Base-by-base conservation (phyloP, 2,329 filamentous ascomycete genomes). In the Cladosporium oxysporum region DNA sequence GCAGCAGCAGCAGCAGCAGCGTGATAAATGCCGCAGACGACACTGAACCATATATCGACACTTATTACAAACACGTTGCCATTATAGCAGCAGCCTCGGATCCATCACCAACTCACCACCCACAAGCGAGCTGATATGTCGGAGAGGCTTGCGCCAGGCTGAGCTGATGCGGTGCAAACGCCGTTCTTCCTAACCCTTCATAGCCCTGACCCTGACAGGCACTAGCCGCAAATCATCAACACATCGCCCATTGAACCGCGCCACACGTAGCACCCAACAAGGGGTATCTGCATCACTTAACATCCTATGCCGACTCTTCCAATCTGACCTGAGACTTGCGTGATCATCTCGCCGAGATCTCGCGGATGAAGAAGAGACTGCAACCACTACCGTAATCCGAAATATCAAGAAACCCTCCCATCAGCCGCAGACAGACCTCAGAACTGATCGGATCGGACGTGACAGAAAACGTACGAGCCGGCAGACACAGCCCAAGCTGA, bases 41-140 rank as follows among this genome's bases (percentile, higher is more conserved):
- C 23, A 26, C 23, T 26, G 23, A 26, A 26, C 23, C 23, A 26
- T 26, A 26, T 26, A 26, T 26, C 23, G 23, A 47, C 41, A 47
- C 21, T 7, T 47, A 47, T 47, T 23, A 47, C 41, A 21, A 47
- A 47, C 41, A 23, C 41, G 41, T 47, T 47, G 41, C 41, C 8
- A 11, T 11, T 47, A 47, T 47, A 12, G 33, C 23, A 26, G 35
- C 35, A 37, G 35, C 16, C 35, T 47, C n/a, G 35, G 41, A 47
- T 47, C 41, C 41, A 47, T n/a, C 41, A 21, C 41, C 37, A n/a
- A 1, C 28, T 3, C 52, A 12, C 23, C 23, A 26, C 23, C 23
- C 28, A 31, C 49, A 52, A n/a, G 52, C 52, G 52, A 55, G 52
- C 52, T 55, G 52, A 55, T 55, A 47, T 47, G n/a, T 47, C 37